These are phyloP conservation scores for Didymella arachidicola DNA, from an alignment of 2,329 filamentous ascomycete genomes.

Conservation along the genomic window DNA sequence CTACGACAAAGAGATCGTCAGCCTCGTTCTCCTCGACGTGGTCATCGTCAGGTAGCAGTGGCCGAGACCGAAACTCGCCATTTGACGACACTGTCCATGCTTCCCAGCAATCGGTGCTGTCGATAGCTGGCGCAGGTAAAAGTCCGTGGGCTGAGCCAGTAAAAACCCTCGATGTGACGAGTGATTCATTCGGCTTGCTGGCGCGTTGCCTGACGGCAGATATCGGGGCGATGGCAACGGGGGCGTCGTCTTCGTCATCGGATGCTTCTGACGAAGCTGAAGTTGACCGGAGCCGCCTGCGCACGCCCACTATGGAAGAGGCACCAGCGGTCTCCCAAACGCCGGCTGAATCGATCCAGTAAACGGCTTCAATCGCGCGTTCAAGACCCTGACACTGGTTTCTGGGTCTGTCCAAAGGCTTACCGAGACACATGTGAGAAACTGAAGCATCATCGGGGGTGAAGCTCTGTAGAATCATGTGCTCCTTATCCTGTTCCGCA, in stretches of 20 bases:
- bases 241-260: conserved; percentile 30
- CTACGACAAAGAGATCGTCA: conserved; percentile 67
- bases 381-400: conserved; percentile 48
- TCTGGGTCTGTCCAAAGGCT: conserved; percentile 46
- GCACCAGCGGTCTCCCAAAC: conserved; percentile 69
- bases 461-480: conserved; percentile 72
- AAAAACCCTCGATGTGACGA: conserved; percentile 9
- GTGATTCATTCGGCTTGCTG: conserved; percentile 19
- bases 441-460: conserved; percentile 61
- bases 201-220: conserved; percentile 44
- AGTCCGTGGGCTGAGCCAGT: conserved; percentile 18
- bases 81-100: conserved; percentile 60
- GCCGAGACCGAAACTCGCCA: conserved; percentile 55
- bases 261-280: conserved; percentile 42
- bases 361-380: conserved; percentile 59
- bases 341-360: conserved; percentile 68
- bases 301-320: conserved; percentile 69
- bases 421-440: conserved; percentile 64
- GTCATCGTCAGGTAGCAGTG: conserved; percentile 40
- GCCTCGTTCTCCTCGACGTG: conserved; percentile 21
- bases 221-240: conserved; percentile 24
- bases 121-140: conserved; percentile 9
- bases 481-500: conserved; percentile 64
- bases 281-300: conserved; percentile 53
- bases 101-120: conserved; percentile 58